Percentiles rank a stretch among this genome's conserved stretches.
Conservation (phyloP, 345 rosid species). For the Xanthoceras sorbifolium region DNA sequence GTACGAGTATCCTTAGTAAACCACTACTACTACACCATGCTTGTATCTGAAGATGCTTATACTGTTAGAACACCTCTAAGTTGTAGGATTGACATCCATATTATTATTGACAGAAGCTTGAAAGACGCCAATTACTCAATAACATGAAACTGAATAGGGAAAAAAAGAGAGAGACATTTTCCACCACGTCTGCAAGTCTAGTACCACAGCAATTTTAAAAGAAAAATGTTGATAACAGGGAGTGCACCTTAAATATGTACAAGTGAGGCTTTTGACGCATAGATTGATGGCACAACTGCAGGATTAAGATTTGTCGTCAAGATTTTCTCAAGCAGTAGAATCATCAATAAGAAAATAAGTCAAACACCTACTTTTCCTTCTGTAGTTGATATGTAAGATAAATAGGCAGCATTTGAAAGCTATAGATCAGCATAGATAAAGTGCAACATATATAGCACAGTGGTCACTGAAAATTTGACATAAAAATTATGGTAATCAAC, state of each 20-base stretch:
- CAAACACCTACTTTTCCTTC: background rate
- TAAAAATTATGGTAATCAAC: constrained; percentile 3
- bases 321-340: constrained; percentile 13
- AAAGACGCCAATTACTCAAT: background rate
- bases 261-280: constrained; percentile 33
- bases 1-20: background rate
- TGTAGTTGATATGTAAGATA: background rate
- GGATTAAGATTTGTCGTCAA: constrained; percentile 23
- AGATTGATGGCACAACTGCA: constrained; percentile 41
- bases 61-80: background rate
- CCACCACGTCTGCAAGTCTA: background rate
- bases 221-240: constrained; percentile 13
- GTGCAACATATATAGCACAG: too few relatives aligned
- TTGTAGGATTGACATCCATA: background rate
- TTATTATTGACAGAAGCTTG: background rate
- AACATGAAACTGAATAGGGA: background rate
- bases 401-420: background rate
- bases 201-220: constrained; percentile 6
- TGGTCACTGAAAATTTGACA: background rate
- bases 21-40: background rate
- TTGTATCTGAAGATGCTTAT: background rate
- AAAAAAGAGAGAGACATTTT: background rate
- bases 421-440: too few relatives aligned
- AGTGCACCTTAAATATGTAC: constrained; percentile 37
- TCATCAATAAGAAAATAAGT: background rate